phyloP scores from a whole-genome alignment of 108 stramenopile genomes.

The Pelagomonas calceolata region DNA sequence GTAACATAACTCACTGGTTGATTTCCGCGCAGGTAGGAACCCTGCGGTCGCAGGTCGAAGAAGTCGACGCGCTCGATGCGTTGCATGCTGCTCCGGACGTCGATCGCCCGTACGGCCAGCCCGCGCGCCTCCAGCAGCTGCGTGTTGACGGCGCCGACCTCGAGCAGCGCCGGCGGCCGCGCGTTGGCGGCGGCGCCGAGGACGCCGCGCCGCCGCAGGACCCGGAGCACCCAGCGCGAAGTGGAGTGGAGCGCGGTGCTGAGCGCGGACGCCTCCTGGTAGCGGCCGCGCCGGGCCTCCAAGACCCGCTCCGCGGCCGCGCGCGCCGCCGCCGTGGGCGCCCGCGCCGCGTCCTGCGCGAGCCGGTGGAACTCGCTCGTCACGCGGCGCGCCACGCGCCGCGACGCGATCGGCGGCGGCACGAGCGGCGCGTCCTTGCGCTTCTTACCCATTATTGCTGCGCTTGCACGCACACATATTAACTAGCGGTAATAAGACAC shows the following conservation, averaged over 20 bases:
- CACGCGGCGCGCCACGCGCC: neutral
- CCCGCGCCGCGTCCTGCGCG: conserved; percentile 42
- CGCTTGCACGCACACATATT: no score
- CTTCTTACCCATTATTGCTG: neutral
- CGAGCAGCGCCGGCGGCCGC: conserved; percentile 40
- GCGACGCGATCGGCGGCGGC: conserved; percentile 1
- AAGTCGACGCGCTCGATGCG: conserved; percentile 75
- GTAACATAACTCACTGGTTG: no score
- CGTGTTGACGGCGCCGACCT: conserved; percentile 88
- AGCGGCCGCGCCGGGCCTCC: conserved; percentile 50
- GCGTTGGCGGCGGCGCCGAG: conserved; percentile 12
- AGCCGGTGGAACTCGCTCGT: conserved; percentile 62
- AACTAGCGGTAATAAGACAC: no score
- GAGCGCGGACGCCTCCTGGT: conserved; percentile 72
- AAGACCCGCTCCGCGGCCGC: conserved; percentile 24
- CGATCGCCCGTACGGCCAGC: conserved; percentile 65
- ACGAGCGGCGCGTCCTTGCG: neutral
- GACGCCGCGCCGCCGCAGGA: conserved; percentile 59
- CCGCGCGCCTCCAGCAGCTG: conserved; percentile 65
- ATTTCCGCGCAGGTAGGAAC: neutral
- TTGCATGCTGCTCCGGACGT: conserved; percentile 60
- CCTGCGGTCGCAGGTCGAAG: conserved; percentile 31
- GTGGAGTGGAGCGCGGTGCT: conserved; percentile 70
- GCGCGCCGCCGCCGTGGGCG: conserved; percentile 2
- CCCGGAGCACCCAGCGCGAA: conserved; percentile 65